These are phyloP conservation scores for Heritiera fomes DNA, from an alignment of 345 rosid species.

Conservation along the genomic window DNA sequence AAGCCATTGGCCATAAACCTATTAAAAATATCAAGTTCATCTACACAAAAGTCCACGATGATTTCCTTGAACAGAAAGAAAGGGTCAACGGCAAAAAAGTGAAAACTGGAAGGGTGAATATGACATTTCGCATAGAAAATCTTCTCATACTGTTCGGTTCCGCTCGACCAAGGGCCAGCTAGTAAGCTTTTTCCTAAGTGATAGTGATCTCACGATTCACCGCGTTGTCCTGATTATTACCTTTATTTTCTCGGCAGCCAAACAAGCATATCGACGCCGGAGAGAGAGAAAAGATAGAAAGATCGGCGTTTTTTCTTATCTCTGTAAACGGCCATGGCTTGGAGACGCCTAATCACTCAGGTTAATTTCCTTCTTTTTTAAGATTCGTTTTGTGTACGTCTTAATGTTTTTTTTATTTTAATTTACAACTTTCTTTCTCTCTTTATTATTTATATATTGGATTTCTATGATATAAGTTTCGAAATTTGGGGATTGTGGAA, in stretches of 20 bases:
- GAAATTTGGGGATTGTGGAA: constrained; percentile 13
- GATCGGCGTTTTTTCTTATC: constrained; percentile 25
- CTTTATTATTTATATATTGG: background rate
- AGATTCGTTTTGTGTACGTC: background rate
- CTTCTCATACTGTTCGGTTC: background rate
- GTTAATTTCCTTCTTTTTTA: constrained; percentile 31
- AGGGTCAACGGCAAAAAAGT: background rate
- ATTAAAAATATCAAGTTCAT: no score
- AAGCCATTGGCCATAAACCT: no score
- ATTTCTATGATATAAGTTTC: background rate
- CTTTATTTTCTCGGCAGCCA: constrained; percentile 26
- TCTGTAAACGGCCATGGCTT: constrained; percentile 63
- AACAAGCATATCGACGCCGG: constrained; percentile 13
- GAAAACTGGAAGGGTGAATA: background rate
- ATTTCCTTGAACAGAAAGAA: no score
- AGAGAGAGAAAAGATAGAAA: constrained; percentile 11
- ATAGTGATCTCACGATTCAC: background rate
- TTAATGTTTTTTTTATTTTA: background rate
- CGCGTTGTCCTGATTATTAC: background rate
- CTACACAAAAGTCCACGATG: no score
- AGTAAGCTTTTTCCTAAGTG: background rate
- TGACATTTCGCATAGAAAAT: background rate
- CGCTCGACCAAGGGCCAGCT: background rate
- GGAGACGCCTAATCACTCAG: constrained; percentile 83
- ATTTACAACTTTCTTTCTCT: background rate